Evolutionary conservation across 2,329 filamentous ascomycete genomes (phyloP), one percentile per base, ranked within the genome.

Genomic region (Trichoderma sp.): DNA sequence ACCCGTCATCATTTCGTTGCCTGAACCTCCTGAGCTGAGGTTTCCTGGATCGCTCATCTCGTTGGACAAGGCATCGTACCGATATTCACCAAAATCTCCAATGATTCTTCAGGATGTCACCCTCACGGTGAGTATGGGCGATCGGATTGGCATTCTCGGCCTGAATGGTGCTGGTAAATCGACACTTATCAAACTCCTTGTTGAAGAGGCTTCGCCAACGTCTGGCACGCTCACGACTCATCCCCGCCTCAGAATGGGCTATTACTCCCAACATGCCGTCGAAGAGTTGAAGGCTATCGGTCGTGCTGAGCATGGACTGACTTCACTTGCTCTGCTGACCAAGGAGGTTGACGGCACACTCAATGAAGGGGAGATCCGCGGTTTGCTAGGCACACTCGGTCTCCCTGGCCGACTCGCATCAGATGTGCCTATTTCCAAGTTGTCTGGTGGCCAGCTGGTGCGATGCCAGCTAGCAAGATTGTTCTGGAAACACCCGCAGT

Each of bases 121-220:
- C 67, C 83, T 97, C 14, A 92, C 92, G 0, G 89, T 97, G 14
- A 89, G 93, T 75, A 90, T 91, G 81, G 93, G 94, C 11, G 93
- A 95, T 77, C 89, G 94, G 1, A 86, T 96, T 29, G 94, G 93
- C 0, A 88, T 97, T 56, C 87, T 94, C 29, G 95, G 94, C 0
- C 86, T 97, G 60, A 97, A 97, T 81, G 95, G 94, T 1, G 90
- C 91, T 0, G 95, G 95, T 2, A 97, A 97, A 83, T 94, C 93
- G 1, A 97, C 94, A 0, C 86, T 97, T 11, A 87, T 96, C 75
- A 91, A 90, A 65, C 85, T 96, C 4, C 88, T 96, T 3, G 91
- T 92, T n/a, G 90, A 89, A 0, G 87, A 88, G 16, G 83, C 88
- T 2, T 86, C 85, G 6, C 91, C 93, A 0, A 90, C 89, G 0